Base-by-base conservation (phyloP, 352 stramenopile species). In the Phytopythium sindhum region DNA sequence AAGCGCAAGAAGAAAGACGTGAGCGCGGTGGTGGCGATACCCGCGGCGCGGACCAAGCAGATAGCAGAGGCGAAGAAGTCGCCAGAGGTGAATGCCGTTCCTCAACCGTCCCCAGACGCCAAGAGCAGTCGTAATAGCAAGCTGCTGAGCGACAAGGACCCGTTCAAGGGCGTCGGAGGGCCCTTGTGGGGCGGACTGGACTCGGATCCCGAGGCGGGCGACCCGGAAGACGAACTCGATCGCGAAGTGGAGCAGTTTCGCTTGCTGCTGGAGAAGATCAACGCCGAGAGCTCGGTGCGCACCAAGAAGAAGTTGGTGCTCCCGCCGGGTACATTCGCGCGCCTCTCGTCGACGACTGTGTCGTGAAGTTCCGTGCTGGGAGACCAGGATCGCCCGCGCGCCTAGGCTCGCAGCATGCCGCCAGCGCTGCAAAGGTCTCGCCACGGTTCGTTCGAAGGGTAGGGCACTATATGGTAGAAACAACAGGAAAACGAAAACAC, bases 171-270 rank as follows among this genome's bases (percentile, higher is more conserved):
- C 15, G 24, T 21, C 24, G 47, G 47, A 4, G 23, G 24, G 12
- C 10, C 47, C 24, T 28, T 12, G 8, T 48, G 31, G 41, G 29
- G 42, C 23, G 48, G 15, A 6, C 1, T 41, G n/a, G 68, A 77
- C 26, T 70, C 57, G 8, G 68, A 78, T 1, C 58, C 57, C 35
- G 72, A 78, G 29, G 64, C 56, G 2, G 61, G 56, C 17, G 70
- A 70, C n/a, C 61, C 69, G 7, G 77, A 84, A 21, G 72, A 86
- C 35, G 78, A 78, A 39, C 77, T 90, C 37, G 84, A 92, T 51
- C 79, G 80, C n/a, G 84, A 92, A 62, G 84, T 92, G 17, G 84
- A 92, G 66, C 75, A 82, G 51, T 92, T 92, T 52, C 80, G 84
- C 26, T 41, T 81, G 42, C 60, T 89, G 68, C 68, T 92, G 60